phyloP scores from a whole-genome alignment of 2,329 filamentous ascomycete species.

The Pezicula rhizophila region DNA sequence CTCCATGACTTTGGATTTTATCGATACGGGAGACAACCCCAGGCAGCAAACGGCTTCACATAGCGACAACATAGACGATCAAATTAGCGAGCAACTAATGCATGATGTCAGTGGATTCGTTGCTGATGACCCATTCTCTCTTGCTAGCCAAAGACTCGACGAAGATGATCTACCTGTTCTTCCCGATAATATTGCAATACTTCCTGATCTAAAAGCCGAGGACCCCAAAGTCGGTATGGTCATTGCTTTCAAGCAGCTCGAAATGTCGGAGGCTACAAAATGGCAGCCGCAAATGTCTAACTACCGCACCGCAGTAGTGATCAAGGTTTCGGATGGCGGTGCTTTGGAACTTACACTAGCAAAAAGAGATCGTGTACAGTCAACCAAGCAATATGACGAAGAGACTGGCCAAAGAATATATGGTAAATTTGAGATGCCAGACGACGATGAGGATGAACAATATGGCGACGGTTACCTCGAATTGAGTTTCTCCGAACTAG shows the following conservation, averaged over 20 bases:
- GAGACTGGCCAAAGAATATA: slow-evolving; percentile 68
- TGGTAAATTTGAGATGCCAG: slow-evolving; percentile 70
- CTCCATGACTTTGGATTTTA: not conserved
- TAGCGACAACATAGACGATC: slow-evolving; percentile 28
- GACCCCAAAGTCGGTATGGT: slow-evolving; percentile 53
- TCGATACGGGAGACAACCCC: not conserved
- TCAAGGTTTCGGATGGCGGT: slow-evolving; percentile 47
- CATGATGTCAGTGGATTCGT: slow-evolving; percentile 10
- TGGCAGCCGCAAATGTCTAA: slow-evolving; percentile 60
- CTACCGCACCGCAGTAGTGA: slow-evolving; percentile 60
- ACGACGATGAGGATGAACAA: slow-evolving; percentile 45
- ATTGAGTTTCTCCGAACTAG: slow-evolving; percentile 55
- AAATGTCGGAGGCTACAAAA: slow-evolving; percentile 53
- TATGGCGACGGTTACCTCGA: slow-evolving; percentile 56
- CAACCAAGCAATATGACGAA: slow-evolving; percentile 56
- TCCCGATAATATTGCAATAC: slow-evolving; percentile 47
- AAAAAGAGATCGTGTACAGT: slow-evolving; percentile 55
- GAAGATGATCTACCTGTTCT: slow-evolving; percentile 57
- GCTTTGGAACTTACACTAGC: slow-evolving; percentile 60
- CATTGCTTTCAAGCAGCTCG: slow-evolving; percentile 62
- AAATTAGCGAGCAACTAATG: slow-evolving; percentile 22
- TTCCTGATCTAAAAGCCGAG: slow-evolving; percentile 43
- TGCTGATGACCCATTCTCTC: slow-evolving; percentile 13
- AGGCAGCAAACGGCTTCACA: slow-evolving; percentile 22
- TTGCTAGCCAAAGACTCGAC: slow-evolving; percentile 39